Evolutionary conservation across 805 yeast species (phyloP), one percentile per base, ranked within the genome.

Genomic region (Tetrapisispora fleetii): DNA sequence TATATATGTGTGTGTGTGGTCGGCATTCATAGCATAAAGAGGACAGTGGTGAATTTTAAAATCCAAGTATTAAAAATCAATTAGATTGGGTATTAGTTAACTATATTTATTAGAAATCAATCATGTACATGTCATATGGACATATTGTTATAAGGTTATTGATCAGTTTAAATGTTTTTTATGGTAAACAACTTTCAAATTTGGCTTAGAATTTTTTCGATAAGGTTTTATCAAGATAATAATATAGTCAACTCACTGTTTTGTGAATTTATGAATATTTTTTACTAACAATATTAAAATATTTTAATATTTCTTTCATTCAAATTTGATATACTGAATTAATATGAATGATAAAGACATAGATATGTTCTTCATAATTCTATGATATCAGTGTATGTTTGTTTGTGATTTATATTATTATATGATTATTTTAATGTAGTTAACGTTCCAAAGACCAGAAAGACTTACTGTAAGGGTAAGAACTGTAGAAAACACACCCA

Each of bases 401-500:
- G 35, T 6, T 32, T 32, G 35, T 32, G n/a, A n/a, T n/a, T n/a
- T 39, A 37, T 32, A 13, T 47, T 18, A 30, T 22, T 18, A 14
- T 10, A 36, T 21, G 19, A 18, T n/a, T 28, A 5, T 45, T 45
- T 39, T 40, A n/a, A 40, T 36, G 43, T 73, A 91, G 99, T 93
- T 81, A 93, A 93, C 95, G 95, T 93, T 80, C 99, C 99, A 81
- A 93, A 93, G 86, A 90, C 97, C 79, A 90, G 98, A 86, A 89
- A 85, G 81, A 93, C 99, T 76, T 93, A 85, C 89, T 93, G 99
- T 82, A 91, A 90, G 81, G 97, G 97, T 80, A 93, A 86, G 81
- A 81, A 81, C 73, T 93, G 99, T 84, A 86, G 95, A 72, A 88
- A 89, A 80, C 99, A 93, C 93, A 91, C 98, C 71, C 97, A 89